Base-by-base conservation (phyloP, 768 basidiomycete species). In the Trametes gibbosa region DNA sequence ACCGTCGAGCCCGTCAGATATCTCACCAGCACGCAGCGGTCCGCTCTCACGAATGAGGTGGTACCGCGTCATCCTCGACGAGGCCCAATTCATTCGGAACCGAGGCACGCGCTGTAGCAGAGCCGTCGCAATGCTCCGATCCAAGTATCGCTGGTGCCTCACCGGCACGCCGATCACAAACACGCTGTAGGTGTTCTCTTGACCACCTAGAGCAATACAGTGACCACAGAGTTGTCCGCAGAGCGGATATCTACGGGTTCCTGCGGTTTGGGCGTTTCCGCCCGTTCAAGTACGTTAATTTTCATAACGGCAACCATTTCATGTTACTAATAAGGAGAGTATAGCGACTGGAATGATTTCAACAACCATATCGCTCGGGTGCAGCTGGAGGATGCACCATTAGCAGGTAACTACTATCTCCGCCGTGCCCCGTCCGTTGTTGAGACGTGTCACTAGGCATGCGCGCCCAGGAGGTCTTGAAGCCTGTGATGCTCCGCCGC, bases 161-260 rank as follows among this genome's bases (percentile, higher is more conserved):
- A 91, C 89, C 0, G 87, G 88, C 35, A 89, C 88, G 0, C 87
- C 88, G 1, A 81, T 89, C 10, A 89, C 87, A 0, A 89, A 90
- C 56, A 83, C 85, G 2, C 72, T 84, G 87, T 87, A 64, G 4
- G 77, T 58, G 23, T 6, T 42, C 16, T 8, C 19, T n/a, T 27
- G 17, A 24, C 21, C 1, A 27, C n/a, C n/a, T 43, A 24, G 37
- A 35, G 29, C 16, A n/a, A 37, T 59, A 16, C 53, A 50, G 46
- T 37, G 39, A 7, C 50, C 14, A 45, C 32, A 14, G 7, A 29
- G 7, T 21, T 12, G 24, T 3, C 23, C 46, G 23, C 63, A 86
- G 86, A 21, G 83, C 84, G 10, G 87, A 89, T 68, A 79, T 89
- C 23, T 89, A 89, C 66, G 84, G 86, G 7, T 77, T 87, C 25